Conservation (phyloP, 169 alveolate species). For the Perkinsus marinus region DNA sequence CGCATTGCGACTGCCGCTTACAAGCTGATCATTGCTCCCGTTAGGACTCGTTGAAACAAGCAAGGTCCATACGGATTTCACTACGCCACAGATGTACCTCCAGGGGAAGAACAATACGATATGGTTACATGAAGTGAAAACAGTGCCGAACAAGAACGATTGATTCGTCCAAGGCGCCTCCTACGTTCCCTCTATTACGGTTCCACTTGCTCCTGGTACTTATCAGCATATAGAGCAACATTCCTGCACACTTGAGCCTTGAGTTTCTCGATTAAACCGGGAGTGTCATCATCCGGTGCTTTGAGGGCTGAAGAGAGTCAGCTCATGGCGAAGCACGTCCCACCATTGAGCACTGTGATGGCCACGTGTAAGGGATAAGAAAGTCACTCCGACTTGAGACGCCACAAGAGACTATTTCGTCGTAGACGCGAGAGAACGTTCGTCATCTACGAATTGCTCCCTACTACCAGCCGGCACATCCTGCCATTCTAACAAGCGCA, state of each 20-base stretch:
- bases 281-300: not conserved
- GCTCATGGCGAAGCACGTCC: no score
- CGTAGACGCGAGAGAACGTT: no score
- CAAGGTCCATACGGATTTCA: not conserved
- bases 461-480: not conserved
- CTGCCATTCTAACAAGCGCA: not conserved
- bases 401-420: no score
- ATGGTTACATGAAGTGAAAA: no score
- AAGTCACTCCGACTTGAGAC: no score
- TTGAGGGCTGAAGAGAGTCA: not conserved
- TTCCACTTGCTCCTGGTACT: conserved; percentile 8
- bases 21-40: not conserved
- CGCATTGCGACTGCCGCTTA: not conserved
- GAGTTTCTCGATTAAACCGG: not conserved
- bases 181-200: not conserved
- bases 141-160: not conserved
- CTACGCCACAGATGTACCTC: not conserved
- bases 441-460: no score
- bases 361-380: no score
- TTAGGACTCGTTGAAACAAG: not conserved
- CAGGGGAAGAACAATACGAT: not conserved
- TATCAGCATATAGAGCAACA: not conserved
- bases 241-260: conserved; percentile 1
- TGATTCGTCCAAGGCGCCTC: not conserved
- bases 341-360: no score